A percentile compares a stretch with the other conserved stretches of the same genome.
These are phyloP conservation scores for Rhynchosporium secalis DNA, from an alignment of 2,329 filamentous ascomycete genomes.

Conservation along the genomic window DNA sequence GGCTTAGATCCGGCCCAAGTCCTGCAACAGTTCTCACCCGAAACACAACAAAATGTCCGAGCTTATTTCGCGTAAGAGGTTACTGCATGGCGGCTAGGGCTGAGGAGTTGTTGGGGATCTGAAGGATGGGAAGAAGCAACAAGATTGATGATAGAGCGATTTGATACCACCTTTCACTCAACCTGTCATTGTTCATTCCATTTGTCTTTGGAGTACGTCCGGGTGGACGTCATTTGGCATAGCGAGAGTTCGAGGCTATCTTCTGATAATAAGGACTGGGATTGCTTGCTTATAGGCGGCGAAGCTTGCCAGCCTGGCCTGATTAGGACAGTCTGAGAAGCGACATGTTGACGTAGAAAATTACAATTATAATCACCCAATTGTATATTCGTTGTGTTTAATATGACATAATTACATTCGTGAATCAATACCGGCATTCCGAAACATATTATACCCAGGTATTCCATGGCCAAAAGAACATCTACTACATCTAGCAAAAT, in stretches of 20 bases:
- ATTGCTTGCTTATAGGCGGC: constrained; percentile 12
- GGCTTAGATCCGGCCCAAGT: constrained; percentile 75
- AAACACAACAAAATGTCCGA: constrained; percentile 78
- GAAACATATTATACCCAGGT: no score
- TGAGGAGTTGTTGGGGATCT: constrained; percentile 14
- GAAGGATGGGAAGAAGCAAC: constrained; percentile 14
- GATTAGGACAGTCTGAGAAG: not conserved
- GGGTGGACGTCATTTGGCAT: constrained; percentile 30
- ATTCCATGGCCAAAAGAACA: no score
- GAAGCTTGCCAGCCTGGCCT: not conserved
- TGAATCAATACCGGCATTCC: no score
- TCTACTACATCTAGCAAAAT: no score
- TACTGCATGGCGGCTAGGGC: constrained; percentile 1
- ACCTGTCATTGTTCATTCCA: constrained; percentile 9
- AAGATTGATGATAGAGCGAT: constrained; percentile 32
- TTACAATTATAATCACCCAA: not conserved
- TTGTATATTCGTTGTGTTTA: no score
- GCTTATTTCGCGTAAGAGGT: constrained; percentile 68
- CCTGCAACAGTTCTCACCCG: constrained; percentile 71
- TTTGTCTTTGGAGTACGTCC: constrained; percentile 27
- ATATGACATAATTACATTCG: no score
- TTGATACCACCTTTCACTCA: constrained; percentile 37
- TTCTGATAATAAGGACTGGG: not conserved
- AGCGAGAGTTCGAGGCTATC: constrained; percentile 24
- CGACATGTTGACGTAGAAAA: constrained; percentile 4